A percentile compares a stretch with the other conserved stretches of the same genome.
phyloP scores from a whole-genome alignment of 2,329 filamentous ascomycete genomes.

The Sphaerulina musiva region DNA sequence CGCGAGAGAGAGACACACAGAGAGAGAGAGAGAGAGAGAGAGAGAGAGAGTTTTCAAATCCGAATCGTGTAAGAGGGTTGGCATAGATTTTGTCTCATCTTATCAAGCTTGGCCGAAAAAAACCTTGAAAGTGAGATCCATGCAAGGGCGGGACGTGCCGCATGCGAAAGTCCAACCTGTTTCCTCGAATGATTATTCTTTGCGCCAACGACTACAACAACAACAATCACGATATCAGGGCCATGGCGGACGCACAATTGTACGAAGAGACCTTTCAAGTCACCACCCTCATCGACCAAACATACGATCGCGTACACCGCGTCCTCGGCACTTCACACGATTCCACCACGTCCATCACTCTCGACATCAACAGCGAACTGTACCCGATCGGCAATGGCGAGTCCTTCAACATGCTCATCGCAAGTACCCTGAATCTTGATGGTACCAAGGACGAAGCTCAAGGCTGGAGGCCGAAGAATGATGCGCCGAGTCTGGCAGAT shows the following conservation, averaged over 20 bases:
- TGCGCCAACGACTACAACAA: not conserved
- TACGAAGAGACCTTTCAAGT: conserved; percentile 27
- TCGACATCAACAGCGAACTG: conserved; percentile 92
- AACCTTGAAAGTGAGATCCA: not conserved
- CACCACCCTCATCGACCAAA: conserved; percentile 63
- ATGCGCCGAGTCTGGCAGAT: conserved; percentile 59
- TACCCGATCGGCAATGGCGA: conserved; percentile 73
- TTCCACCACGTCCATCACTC: conserved; percentile 65
- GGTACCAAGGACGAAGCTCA: conserved; percentile 54
- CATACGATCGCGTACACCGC: conserved; percentile 93
- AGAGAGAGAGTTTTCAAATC: too few relatives aligned
- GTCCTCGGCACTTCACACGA: conserved; percentile 71
- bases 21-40: too few relatives aligned
- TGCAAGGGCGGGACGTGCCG: not conserved
- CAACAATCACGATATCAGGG: not conserved
- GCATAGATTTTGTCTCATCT: too few relatives aligned
- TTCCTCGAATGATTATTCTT: not conserved
- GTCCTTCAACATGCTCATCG: conserved; percentile 71
- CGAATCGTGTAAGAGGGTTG: too few relatives aligned
- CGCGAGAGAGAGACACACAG: too few relatives aligned
- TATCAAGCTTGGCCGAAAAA: not conserved
- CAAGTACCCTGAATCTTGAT: conserved; percentile 79
- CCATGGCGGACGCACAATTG: conserved; percentile 24
- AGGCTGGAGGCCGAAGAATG: conserved; percentile 68
- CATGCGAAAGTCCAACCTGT: not conserved